Evolutionary conservation across 2,329 filamentous ascomycete genomes (phyloP).

Genomic region (Neonectria ditissima): DNA sequence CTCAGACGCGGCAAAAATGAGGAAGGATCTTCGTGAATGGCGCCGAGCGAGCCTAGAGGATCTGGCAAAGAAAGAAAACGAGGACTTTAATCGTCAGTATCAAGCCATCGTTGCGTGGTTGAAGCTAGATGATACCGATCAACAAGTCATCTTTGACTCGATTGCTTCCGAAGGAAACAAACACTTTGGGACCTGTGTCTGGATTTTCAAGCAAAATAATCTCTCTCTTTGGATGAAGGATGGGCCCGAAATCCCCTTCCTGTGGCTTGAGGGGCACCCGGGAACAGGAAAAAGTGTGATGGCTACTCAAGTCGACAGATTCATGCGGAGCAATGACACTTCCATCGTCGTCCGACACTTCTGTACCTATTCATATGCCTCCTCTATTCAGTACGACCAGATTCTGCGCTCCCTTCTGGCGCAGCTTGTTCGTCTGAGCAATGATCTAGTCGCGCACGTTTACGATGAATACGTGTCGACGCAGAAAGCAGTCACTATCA

Average conservation of each 20-base stretch:
- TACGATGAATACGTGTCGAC: conserved; percentile 34
- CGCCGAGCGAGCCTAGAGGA: conserved; percentile 10
- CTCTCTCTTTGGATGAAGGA: conserved; percentile 44
- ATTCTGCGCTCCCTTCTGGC: conserved; percentile 48
- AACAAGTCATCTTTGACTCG: conserved; percentile 46
- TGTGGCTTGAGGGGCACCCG: conserved; percentile 50
- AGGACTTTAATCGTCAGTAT: conserved; percentile 42
- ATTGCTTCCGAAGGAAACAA: conserved; percentile 38
- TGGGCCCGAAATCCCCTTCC: conserved; percentile 33
- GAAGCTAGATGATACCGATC: conserved; percentile 48
- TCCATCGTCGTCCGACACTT: conserved; percentile 49
- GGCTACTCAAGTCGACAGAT: conserved; percentile 45
- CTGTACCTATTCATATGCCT: conserved; percentile 47
- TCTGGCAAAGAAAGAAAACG: conserved; percentile 29
- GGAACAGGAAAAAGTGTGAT: conserved; percentile 54
- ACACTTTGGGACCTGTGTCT: conserved; percentile 49
- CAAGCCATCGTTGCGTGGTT: conserved; percentile 46
- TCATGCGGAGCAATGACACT: conserved; percentile 32
- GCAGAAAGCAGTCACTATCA: neutral
- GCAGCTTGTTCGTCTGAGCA: conserved; percentile 43
- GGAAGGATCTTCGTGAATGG: conserved; percentile 8
- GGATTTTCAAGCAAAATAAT: conserved; percentile 47
- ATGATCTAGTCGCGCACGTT: conserved; percentile 40
- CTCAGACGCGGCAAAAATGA: conserved; percentile 32
- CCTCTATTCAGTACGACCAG: conserved; percentile 49